Base-by-base conservation (phyloP, 1,284 basidiomycete species). In the Singerocomus rubriflavus region DNA sequence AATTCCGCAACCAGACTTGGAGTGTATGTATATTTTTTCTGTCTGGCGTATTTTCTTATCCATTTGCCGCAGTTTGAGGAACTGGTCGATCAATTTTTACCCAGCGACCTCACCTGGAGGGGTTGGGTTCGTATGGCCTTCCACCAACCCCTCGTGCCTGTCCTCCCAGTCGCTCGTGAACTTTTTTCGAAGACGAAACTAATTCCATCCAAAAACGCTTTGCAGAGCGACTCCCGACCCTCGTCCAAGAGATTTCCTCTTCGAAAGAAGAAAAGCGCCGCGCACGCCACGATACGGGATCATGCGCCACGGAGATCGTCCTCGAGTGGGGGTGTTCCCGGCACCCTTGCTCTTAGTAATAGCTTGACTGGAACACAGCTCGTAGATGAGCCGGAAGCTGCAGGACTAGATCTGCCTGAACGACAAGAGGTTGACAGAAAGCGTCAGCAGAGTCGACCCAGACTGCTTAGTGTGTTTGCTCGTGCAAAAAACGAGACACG, bases 1-100 rank as follows among this genome's bases (percentile, higher is more conserved):
- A 88, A 61, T 95, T 93, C 68, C 80, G 82, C 56, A 93, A 95
- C 66, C 85, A 91, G 67, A 93, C 92, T 0, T 93, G 85, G 82
- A 91, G 88, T 69, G 88, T 90, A 68, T 58, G 86, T 62, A 1
- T 66, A 32, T 36, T 44, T 45, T 39, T 51, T 21, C 4, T 38
- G 46, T 33, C 25, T 48, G 46, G 29, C 35, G 44, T 42, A 26
- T 45, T 40, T 21, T 16, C 31, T 41, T 53, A 53, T 37, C 38
- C 43, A 44, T 35, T 46, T 14, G 42, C 44, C 38, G 14, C 50
- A 91, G 78, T 91, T 91, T 57, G 86, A 91, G 65, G 90, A 93
- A 54, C 64, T 94, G 31, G 84, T 92, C 14, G 82, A 91, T 57
- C 84, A 89, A 60, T 89, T 88, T 61, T 82, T 89, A 54, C 86